Conservation (phyloP, 768 basidiomycete species). For the Obba rivulosa region DNA sequence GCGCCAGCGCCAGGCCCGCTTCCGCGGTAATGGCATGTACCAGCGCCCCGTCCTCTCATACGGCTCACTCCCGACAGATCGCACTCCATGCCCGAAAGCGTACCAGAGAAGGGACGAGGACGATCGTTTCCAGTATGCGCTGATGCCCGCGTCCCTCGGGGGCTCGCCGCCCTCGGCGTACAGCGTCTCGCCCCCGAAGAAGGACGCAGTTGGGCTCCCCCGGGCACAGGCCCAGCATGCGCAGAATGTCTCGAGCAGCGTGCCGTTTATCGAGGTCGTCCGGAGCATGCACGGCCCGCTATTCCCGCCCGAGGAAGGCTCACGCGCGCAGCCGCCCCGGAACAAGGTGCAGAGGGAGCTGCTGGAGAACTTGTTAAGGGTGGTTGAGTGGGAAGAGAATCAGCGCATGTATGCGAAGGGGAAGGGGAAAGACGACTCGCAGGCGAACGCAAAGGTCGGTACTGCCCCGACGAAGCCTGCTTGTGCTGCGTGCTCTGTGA, state of each 20-base stretch:
- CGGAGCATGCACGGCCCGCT: conserved; percentile 53
- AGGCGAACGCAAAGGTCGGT: not conserved
- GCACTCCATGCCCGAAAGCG: not conserved
- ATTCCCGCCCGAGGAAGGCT: conserved; percentile 37
- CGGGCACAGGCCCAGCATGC: conserved; percentile 24
- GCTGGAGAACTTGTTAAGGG: conserved; percentile 10
- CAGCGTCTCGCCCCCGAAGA: conserved; percentile 12
- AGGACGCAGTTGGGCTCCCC: conserved; percentile 18
- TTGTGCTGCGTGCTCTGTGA: conserved; percentile 3
- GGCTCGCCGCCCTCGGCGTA: conserved; percentile 14
- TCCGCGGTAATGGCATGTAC: conserved; percentile 9
- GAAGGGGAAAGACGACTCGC: conserved; percentile 32
- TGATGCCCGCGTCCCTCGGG: conserved; percentile 23
- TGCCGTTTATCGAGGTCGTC: conserved; percentile 54
- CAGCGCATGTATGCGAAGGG: conserved; percentile 35
- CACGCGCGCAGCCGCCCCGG: conserved; percentile 2
- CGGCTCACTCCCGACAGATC: conserved; percentile 15
- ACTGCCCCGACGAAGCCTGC: not conserved
- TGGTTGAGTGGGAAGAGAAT: conserved; percentile 22
- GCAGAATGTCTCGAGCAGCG: conserved; percentile 24
- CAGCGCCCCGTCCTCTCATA: conserved; percentile 21
- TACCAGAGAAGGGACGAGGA: conserved; percentile 4
- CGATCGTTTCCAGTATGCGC: conserved; percentile 28
- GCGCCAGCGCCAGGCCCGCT: conserved; percentile 12
- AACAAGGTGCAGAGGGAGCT: conserved; percentile 10